phyloP scores from a whole-genome alignment of 2,329 filamentous ascomycete species.

The Cordyceps cicadae region DNA sequence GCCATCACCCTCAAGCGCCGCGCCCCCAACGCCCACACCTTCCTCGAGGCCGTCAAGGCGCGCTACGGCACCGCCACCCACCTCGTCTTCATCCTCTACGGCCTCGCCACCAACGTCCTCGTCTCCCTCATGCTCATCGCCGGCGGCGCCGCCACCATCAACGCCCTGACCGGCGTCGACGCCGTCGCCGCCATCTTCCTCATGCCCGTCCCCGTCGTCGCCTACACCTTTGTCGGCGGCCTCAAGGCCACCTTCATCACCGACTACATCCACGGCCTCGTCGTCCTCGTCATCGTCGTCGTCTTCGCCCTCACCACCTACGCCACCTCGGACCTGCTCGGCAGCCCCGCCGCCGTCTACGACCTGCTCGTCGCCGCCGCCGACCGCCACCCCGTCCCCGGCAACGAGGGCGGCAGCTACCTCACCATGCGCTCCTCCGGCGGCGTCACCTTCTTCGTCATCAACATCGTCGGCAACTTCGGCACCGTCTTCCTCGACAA shows the following conservation, averaged over 20 bases:
- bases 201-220: conserved; percentile 68
- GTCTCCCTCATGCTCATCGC: conserved; percentile 86
- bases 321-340: conserved; percentile 61
- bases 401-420: conserved; percentile 75
- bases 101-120: conserved; percentile 74
- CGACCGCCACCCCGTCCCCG: conserved; percentile 61
- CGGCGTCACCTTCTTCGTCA: conserved; percentile 83
- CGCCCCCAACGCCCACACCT: conserved; percentile 79
- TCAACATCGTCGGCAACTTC: conserved; percentile 72
- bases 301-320: conserved; percentile 78
- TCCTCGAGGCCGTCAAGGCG: conserved; percentile 74
- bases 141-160: conserved; percentile 58
- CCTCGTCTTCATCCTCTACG: conserved; percentile 72
- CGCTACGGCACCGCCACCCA: conserved; percentile 68
- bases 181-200: conserved; percentile 65
- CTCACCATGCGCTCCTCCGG: conserved; percentile 67
- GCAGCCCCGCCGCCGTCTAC: conserved; percentile 69
- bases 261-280: conserved; percentile 80
- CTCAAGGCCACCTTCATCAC: conserved; percentile 85
- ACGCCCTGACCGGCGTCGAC: conserved; percentile 33
- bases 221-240: conserved; percentile 70
- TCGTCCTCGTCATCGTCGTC: conserved; percentile 76
- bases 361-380: conserved; percentile 67
- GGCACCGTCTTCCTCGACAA: conserved; percentile 80
- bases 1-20: conserved; percentile 84